These are phyloP conservation scores for Penicillium rolfsii DNA, from an alignment of 2,329 filamentous ascomycete species.

Conservation along the genomic window DNA sequence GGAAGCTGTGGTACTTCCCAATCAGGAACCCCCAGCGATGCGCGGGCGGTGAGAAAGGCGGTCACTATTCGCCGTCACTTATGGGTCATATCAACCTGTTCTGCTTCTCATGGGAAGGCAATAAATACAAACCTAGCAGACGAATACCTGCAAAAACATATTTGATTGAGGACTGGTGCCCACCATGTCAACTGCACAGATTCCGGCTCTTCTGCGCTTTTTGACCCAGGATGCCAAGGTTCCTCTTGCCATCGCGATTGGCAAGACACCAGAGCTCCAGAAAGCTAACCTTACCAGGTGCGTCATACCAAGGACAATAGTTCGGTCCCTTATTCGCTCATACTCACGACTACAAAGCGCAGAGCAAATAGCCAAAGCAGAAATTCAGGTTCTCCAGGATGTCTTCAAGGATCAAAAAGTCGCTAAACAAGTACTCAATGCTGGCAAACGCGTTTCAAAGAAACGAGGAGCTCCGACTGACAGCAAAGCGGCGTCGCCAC, in stretches of 20 bases:
- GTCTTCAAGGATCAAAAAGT: conserved; percentile 57
- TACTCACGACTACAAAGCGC: conserved; percentile 27
- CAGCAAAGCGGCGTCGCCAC: conserved; percentile 33
- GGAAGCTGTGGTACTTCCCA: conserved; percentile 10
- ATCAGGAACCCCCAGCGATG: conserved; percentile 9
- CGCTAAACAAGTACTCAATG: conserved; percentile 60
- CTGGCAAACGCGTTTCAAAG: conserved; percentile 60
- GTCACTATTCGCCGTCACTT: conserved; percentile 8
- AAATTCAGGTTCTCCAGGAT: conserved; percentile 48
- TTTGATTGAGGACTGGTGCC: neutral
- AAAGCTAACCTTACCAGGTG: conserved; percentile 51
- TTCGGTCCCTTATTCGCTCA: neutral
- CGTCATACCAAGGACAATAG: neutral
- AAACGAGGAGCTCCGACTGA: conserved; percentile 54
- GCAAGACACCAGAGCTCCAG: conserved; percentile 59
- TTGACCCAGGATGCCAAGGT: conserved; percentile 61
- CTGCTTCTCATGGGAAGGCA: neutral
- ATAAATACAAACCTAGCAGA: neutral
- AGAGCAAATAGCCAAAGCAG: conserved; percentile 54
- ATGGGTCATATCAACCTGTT: neutral
- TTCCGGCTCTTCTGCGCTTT: conserved; percentile 58
- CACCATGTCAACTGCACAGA: conserved; percentile 30
- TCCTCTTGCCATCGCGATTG: conserved; percentile 58
- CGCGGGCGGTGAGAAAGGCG: conserved; percentile 21
- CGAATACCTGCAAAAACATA: neutral